Conservation (phyloP, 148 eudicot species). For the Silene uniflora region DNA sequence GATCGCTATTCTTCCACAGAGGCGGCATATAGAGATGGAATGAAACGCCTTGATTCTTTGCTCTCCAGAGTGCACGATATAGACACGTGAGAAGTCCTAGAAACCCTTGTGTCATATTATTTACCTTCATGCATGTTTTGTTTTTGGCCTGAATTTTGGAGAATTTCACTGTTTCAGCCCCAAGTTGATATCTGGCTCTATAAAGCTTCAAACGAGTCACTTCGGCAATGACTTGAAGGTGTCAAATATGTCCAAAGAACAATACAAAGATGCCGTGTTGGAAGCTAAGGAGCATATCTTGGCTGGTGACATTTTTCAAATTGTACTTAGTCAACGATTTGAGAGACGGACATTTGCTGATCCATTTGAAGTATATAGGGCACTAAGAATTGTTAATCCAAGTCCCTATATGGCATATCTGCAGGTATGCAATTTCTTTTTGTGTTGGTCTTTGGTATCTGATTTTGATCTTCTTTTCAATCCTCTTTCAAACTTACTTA, state of each 20-base stretch:
- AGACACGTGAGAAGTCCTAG: constrained; percentile 55
- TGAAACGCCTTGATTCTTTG: constrained; percentile 50
- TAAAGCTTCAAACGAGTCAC: constrained; percentile 60
- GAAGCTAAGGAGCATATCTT: constrained; percentile 94
- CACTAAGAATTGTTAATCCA: constrained; percentile 95
- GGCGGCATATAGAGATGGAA: constrained; percentile 80
- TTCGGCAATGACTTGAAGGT: constrained; percentile 66
- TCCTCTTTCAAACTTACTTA: constrained; percentile 5
- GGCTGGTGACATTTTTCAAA: constrained; percentile 98
- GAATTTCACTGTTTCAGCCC: constrained; percentile 53
- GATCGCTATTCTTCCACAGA: constrained; percentile 71
- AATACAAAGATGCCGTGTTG: constrained; percentile 73
- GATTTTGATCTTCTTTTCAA: neutral
- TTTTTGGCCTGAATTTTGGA: constrained; percentile 15
- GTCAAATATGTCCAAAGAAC: constrained; percentile 77
- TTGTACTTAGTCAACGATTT: constrained; percentile 95
- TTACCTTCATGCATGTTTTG: constrained; percentile 9
- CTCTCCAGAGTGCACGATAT: constrained; percentile 76
- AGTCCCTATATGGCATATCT: constrained; percentile 98
- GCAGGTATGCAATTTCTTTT: constrained; percentile 45
- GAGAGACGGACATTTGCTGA: constrained; percentile 97
- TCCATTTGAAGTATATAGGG: constrained; percentile 97
- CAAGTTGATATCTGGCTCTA: constrained; percentile 73
- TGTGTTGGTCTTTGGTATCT: neutral
- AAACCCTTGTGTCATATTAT: neutral